Percentiles rank a stretch among this genome's conserved stretches.
phyloP scores from a whole-genome alignment of 345 rosid genomes.

The Raphanus raphanistrum region DNA sequence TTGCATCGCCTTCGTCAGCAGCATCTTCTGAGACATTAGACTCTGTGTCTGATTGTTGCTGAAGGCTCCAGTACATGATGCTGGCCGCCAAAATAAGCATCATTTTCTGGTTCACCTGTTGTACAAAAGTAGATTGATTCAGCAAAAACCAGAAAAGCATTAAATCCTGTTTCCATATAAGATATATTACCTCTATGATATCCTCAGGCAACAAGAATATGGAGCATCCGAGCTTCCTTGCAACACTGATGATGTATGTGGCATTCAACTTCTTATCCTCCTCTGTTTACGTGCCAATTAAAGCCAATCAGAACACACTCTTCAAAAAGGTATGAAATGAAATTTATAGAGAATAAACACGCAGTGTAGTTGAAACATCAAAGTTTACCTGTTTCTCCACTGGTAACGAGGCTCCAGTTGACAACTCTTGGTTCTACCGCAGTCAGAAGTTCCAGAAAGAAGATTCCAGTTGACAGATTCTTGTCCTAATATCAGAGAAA shows the following conservation, averaged over 20 bases:
- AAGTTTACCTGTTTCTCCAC: constrained; percentile 64
- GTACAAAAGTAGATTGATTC: neutral
- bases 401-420: constrained; percentile 75
- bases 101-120: constrained; percentile 91
- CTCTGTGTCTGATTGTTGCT: constrained; percentile 15
- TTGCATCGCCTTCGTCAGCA: constrained; percentile 2
- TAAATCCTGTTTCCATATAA: neutral
- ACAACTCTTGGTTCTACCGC: constrained; percentile 87
- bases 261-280: constrained; percentile 85
- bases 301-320: neutral
- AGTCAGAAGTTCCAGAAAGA: constrained; percentile 81
- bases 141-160: neutral
- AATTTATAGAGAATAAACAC: neutral
- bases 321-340: neutral
- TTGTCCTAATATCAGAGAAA: constrained; percentile 52
- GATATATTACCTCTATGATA: constrained; percentile 66
- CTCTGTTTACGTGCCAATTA: constrained; percentile 45
- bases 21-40: constrained; percentile 23
- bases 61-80: constrained; percentile 54
- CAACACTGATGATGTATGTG: constrained; percentile 89
- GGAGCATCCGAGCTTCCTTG: constrained; percentile 90
- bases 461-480: constrained; percentile 66
- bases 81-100: constrained; percentile 79
- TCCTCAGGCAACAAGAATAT: constrained; percentile 94
- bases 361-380: neutral